Evolutionary conservation across 805 yeast species (phyloP), one percentile per base, ranked within the genome.

Genomic region (Zygotorulaspora danielsina): DNA sequence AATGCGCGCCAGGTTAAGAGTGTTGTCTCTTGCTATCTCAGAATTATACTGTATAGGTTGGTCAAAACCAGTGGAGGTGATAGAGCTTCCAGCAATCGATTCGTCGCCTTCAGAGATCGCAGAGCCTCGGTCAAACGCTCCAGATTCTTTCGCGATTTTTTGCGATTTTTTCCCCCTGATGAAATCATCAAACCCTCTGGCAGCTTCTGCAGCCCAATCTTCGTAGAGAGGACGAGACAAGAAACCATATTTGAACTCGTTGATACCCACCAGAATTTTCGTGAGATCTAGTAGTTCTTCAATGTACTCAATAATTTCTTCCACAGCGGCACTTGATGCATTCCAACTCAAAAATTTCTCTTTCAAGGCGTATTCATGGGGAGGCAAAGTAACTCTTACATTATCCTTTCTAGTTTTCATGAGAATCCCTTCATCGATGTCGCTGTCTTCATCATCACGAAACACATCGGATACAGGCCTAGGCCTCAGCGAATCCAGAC

Each of bases 221-320:
- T 63, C 64, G 45, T 64, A 64, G 10, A 72, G 49, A 0, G 77
- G 69, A 11, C 78, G 64, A 32, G 76, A 69, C 40, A 73, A 51
- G 46, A 73, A 73, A 2, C 79, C 76, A 46, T 71, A 72, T 47
- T 70, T 70, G 50, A 73, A 73, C 47, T 67, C 71, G 41, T 69
- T 65, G 8, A 69, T 72, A 18, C 79, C 79, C 19, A 71, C 73
- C 4, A 73, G 49, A 3, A 67, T 48, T 41, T 67, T 70, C 0
- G 70, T 60, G 20, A 73, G 42, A 33, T 61, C 65, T 5, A 68
- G 41, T 9, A 74, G 52, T 45, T 71, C 76, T 44, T 74, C 78
- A 19, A 70, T 61, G 45, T 71, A 73, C 34, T 68, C 73, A 30
- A 73, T 71, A 24, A 74, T 61, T 44, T 74, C 78, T 43, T 71